Conservation (phyloP, 352 stramenopile genomes). For the Phytopythium helicoides region DNA sequence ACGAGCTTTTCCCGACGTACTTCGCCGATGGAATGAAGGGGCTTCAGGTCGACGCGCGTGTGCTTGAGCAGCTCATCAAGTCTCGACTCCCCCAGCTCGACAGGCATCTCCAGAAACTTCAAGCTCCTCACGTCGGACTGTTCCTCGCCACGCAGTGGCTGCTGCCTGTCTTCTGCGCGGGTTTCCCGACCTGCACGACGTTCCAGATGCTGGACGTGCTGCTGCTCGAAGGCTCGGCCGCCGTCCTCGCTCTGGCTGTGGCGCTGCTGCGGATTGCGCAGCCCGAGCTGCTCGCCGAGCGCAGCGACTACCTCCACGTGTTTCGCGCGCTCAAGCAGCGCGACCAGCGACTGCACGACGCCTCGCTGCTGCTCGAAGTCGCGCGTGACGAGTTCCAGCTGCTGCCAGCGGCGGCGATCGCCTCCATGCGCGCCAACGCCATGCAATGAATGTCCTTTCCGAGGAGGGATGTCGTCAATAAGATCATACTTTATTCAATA, state of each 20-base stretch:
- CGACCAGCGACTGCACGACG: slow-evolving; percentile 59
- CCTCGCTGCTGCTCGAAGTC: slow-evolving; percentile 55
- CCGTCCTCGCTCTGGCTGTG: slow-evolving; percentile 55
- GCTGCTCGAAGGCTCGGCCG: slow-evolving; percentile 46
- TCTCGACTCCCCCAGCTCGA: slow-evolving; percentile 49
- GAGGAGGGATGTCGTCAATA: too few relatives aligned
- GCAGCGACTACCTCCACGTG: slow-evolving; percentile 65
- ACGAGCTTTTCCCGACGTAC: slow-evolving; percentile 57
- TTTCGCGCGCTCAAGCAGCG: slow-evolving; percentile 60
- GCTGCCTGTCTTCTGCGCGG: slow-evolving; percentile 57
- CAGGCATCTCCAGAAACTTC: slow-evolving; percentile 55
- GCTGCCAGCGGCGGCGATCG: slow-evolving; percentile 8
- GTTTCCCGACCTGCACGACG: slow-evolving; percentile 62
- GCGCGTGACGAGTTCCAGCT: slow-evolving; percentile 45
- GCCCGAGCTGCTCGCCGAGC: slow-evolving; percentile 45
- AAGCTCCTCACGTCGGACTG: slow-evolving; percentile 49
- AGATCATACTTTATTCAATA: too few relatives aligned
- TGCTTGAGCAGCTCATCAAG: slow-evolving; percentile 51
- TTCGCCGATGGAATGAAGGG: slow-evolving; percentile 66
- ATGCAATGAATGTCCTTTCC: too few relatives aligned
- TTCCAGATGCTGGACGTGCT: slow-evolving; percentile 64
- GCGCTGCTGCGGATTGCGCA: slow-evolving; percentile 56
- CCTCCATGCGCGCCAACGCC: too few relatives aligned
- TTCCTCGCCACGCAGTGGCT: slow-evolving; percentile 70
- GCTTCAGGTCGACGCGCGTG: slow-evolving; percentile 49